Conservation (phyloP, 352 stramenopile genomes). For the Phytopythium helicoides region DNA sequence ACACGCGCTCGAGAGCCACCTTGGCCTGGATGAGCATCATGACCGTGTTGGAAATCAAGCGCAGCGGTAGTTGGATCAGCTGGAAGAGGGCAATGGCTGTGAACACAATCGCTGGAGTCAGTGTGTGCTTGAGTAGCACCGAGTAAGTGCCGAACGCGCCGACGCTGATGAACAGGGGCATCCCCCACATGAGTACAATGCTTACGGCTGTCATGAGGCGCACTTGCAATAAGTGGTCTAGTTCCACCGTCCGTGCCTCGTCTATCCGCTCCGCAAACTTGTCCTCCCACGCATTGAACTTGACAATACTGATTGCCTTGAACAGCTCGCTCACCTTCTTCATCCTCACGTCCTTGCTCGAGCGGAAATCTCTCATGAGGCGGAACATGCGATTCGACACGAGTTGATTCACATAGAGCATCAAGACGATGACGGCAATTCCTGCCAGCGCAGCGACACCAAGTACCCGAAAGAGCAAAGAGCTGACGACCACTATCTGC, state of each 20-base stretch:
- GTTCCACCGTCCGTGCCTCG: constrained; percentile 24
- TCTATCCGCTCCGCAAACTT: constrained; percentile 67
- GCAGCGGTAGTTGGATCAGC: constrained; percentile 57
- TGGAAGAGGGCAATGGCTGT: constrained; percentile 74
- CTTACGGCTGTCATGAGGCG: constrained; percentile 23
- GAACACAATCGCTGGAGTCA: constrained; percentile 79
- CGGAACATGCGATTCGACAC: constrained; percentile 30
- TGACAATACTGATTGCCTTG: constrained; percentile 88
- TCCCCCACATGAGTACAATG: constrained; percentile 41
- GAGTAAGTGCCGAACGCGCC: constrained; percentile 43
- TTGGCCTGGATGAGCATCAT: constrained; percentile 68
- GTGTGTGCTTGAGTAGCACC: constrained; percentile 62
- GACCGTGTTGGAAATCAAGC: constrained; percentile 35
- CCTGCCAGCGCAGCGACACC: constrained; percentile 33
- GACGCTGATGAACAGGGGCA: constrained; percentile 47
- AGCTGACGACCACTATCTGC: constrained; percentile 40
- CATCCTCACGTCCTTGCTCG: constrained; percentile 50
- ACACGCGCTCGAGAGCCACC: constrained; percentile 75
- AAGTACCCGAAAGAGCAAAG: constrained; percentile 45
- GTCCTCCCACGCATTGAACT: constrained; percentile 92
- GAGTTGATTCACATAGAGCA: constrained; percentile 32
- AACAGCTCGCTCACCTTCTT: constrained; percentile 59
- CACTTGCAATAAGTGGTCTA: constrained; percentile 25
- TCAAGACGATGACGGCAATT: constrained; percentile 32
- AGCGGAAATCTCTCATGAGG: constrained; percentile 18